Base-by-base conservation (phyloP, 768 basidiomycete genomes). In the Hericium alpestre region DNA sequence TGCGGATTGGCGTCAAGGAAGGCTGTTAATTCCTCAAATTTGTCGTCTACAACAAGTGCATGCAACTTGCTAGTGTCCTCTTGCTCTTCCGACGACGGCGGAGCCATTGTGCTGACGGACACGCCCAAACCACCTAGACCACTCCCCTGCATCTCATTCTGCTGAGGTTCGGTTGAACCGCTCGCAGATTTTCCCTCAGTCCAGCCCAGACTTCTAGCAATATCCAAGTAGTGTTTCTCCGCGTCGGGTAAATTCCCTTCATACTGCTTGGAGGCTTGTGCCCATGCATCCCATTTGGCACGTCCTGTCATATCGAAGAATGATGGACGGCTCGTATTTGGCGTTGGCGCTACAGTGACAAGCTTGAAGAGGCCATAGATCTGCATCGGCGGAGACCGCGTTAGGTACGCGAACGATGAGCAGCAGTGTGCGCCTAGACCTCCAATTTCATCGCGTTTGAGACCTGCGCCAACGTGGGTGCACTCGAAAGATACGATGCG, bases 261-360 rank as follows among this genome's bases (percentile, higher is more conserved):
- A 59, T 83, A 86, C 15, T 67, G 72, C 62, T 79, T 76, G 7
- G 77, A 79, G 11, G 74, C 68, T 12, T 71, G 64, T 51, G 65
- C 75, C 90, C 90, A 93, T 2, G 89, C 87, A 66, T 92, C 88
- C 90, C 90, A 93, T 67, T 93, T 93, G 2, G 89, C 88, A 18
- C 87, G 75, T 15, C 85, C 88, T 2, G 84, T 76, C 69, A 87
- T 76, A 63, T 92, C 89, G 66, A 92, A 87, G 43, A 93, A 72
- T 20, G 82, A 84, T 3, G 90, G 90, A 2, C 86, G 79, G 13
- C 81, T 65, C 32, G 73, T 74, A 40, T 70, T 74, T 12, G 90
- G 90, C 4, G 69, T 67, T 4, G 66, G 62, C 1, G 84, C 76
- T 20, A 82, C 76, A 10, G 84, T 90, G 18, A 90, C 68, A 67